A percentile compares a stretch with the other conserved stretches of the same genome.
These are phyloP conservation scores for Saksenaea vasiformis DNA, from an alignment of 371 early-diverging fungal species.

Conservation along the genomic window DNA sequence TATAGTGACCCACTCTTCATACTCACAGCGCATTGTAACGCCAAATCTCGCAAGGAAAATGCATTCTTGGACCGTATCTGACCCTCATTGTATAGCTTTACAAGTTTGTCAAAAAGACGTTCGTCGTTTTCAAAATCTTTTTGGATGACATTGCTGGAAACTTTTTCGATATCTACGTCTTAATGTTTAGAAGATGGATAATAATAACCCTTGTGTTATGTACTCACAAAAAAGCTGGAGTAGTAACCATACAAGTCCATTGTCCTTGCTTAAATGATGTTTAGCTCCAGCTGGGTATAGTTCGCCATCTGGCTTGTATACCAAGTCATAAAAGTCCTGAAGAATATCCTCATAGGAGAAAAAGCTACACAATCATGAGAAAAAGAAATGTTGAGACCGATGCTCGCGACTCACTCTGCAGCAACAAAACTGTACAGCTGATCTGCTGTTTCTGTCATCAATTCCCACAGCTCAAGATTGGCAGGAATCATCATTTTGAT, in stretches of 20 bases:
- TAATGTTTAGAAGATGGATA: constrained; percentile 17
- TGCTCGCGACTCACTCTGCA: constrained; percentile 42
- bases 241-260: constrained; percentile 74
- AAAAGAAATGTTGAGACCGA: constrained; percentile 6
- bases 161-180: constrained; percentile 57
- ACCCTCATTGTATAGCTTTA: constrained; percentile 73
- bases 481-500: constrained; percentile 69
- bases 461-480: constrained; percentile 72
- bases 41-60: constrained; percentile 75
- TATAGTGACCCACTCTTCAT: neutral
- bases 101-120: constrained; percentile 67
- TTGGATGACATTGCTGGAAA: constrained; percentile 55
- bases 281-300: constrained; percentile 40
- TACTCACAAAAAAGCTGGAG: constrained; percentile 70
- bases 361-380: constrained; percentile 29
- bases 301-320: constrained; percentile 56
- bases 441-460: constrained; percentile 78
- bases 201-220: neutral
- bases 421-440: constrained; percentile 78
- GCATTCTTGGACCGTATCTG: constrained; percentile 75
- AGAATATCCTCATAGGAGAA: constrained; percentile 70
- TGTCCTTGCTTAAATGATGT: constrained; percentile 64
- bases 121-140: constrained; percentile 76
- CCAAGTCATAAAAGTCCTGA: constrained; percentile 62
- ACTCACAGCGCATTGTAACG: constrained; percentile 70